phyloP scores from a whole-genome alignment of 169 alveolate genomes.

The Cryptosporidium parvum region DNA sequence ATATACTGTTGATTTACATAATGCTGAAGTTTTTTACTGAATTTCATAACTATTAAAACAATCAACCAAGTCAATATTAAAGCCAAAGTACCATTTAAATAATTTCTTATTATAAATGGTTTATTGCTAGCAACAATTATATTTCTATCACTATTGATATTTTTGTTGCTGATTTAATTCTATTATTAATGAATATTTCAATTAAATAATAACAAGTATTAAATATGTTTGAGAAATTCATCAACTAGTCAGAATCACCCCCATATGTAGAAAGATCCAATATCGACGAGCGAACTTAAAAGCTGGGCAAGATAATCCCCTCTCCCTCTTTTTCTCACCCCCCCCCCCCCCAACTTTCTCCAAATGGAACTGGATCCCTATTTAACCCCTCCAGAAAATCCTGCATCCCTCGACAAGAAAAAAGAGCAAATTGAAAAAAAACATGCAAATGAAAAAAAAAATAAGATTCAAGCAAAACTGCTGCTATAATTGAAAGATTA shows the following conservation, averaged over 20 bases:
- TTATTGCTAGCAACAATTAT: not conserved
- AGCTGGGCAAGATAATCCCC: not conserved
- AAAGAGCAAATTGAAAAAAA: not conserved
- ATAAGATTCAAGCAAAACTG: not conserved
- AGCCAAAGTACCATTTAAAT: not conserved
- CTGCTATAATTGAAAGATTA: slow-evolving; percentile 51
- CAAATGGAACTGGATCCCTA: too few species aligned
- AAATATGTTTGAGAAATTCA: not conserved
- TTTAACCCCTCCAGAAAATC: not conserved
- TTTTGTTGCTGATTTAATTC: not conserved
- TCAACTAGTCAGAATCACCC: not conserved
- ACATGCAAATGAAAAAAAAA: slow-evolving; percentile 1
- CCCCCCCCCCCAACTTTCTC: not conserved
- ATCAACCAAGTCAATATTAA: not conserved
- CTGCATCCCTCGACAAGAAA: slow-evolving; percentile 9
- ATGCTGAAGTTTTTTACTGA: slow-evolving; percentile 81
- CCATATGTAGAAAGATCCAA: not conserved
- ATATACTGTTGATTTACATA: slow-evolving; percentile 79
- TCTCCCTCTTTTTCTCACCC: not conserved
- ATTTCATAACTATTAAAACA: slow-evolving; percentile 79
- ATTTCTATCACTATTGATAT: not conserved
- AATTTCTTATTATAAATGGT: not conserved
- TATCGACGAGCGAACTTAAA: slow-evolving; percentile 12
- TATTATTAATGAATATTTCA: not conserved
- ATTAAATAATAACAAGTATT: not conserved